These are phyloP conservation scores for Monosporascus ibericus DNA, from an alignment of 2,329 filamentous ascomycete genomes.

Conservation along the genomic window DNA sequence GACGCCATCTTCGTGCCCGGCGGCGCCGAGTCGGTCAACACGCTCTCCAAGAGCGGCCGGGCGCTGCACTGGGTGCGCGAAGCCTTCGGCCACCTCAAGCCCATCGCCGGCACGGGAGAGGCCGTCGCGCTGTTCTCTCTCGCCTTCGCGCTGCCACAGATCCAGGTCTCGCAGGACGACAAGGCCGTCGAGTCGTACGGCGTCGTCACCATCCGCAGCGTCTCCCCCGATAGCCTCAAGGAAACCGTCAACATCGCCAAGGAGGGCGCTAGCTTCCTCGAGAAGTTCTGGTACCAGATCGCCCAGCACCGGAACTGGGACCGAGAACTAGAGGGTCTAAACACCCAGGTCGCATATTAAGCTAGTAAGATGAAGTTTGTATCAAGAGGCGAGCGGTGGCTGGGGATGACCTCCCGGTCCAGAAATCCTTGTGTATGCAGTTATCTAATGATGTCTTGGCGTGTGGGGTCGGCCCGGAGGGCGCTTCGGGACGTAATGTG, in stretches of 20 bases:
- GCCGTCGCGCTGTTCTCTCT: constrained; percentile 56
- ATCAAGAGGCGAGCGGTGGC: no score
- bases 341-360: constrained; percentile 62
- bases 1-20: constrained; percentile 74
- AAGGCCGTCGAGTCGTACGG: constrained; percentile 65
- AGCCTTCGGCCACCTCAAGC: constrained; percentile 75
- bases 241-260: constrained; percentile 59
- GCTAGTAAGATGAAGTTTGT: no score
- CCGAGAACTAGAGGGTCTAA: constrained; percentile 66
- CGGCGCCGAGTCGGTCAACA: constrained; percentile 56
- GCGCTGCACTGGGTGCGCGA: constrained; percentile 73
- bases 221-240: constrained; percentile 50
- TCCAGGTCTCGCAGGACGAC: constrained; percentile 36
- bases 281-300: constrained; percentile 64
- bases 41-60: constrained; percentile 62
- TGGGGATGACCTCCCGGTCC: no score
- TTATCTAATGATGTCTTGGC: no score
- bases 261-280: constrained; percentile 62
- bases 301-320: constrained; percentile 68
- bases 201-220: constrained; percentile 60
- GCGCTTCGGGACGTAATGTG: no score
- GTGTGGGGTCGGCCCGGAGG: no score
- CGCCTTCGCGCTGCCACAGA: constrained; percentile 37
- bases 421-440: no score
- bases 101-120: constrained; percentile 70